phyloP scores from a whole-genome alignment of 148 eudicot genomes.

The Camellia lanceoleosa region DNA sequence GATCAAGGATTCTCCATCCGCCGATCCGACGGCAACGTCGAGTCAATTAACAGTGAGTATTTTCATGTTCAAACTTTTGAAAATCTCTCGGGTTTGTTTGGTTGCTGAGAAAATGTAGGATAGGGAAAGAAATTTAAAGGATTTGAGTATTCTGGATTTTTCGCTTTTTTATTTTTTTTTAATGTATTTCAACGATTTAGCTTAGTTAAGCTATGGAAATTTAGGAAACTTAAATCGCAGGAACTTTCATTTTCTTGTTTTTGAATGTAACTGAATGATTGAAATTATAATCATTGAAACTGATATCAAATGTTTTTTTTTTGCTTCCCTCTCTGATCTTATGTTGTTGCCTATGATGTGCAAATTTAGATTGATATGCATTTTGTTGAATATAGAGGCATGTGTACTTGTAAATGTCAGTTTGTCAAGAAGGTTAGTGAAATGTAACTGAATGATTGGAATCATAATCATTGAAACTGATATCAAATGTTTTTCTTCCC shows the following conservation, averaged over 20 bases:
- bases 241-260: too few relatives aligned
- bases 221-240: not conserved
- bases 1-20: slow-evolving; percentile 61
- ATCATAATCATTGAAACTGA: too few relatives aligned
- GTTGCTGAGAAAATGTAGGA: not conserved
- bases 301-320: not conserved
- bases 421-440: too few relatives aligned
- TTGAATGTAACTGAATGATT: not conserved
- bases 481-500: too few relatives aligned
- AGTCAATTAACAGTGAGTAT: slow-evolving; percentile 47
- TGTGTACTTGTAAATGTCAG: too few relatives aligned
- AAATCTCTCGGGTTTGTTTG: not conserved
- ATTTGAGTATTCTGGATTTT: not conserved
- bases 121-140: not conserved
- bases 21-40: slow-evolving; percentile 60
- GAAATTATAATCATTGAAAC: too few relatives aligned
- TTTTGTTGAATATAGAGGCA: too few relatives aligned
- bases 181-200: not conserved
- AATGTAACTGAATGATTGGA: not conserved
- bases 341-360: too few relatives aligned
- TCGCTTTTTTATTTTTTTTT: not conserved
- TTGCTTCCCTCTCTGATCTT: not conserved
- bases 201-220: not conserved
- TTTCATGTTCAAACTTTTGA: not conserved
- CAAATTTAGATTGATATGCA: too few relatives aligned